Evolutionary conservation across 306 rosid genomes (phyloP).

Genomic region (Inga laurina): DNA sequence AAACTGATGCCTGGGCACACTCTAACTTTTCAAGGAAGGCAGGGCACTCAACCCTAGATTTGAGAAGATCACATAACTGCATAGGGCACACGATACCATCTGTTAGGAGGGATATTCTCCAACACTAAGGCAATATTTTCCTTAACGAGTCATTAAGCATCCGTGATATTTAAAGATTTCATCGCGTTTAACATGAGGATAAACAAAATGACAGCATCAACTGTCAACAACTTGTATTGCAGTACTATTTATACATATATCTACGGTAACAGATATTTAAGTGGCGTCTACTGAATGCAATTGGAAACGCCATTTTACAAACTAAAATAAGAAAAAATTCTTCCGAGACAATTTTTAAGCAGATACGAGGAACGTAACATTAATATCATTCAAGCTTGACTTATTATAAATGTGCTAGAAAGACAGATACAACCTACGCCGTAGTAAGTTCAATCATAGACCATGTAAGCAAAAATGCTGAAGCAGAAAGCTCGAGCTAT

Average conservation of each 20-base stretch:
- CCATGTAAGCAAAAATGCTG: not conserved
- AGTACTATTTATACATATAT: not conserved
- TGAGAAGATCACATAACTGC: conserved; percentile 88
- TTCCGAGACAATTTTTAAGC: not conserved
- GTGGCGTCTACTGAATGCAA: not conserved
- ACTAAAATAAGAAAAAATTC: not conserved
- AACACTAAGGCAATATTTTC: conserved; percentile 5
- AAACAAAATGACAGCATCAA: conserved; percentile 4
- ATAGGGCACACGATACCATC: conserved; percentile 15
- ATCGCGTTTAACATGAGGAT: not conserved
- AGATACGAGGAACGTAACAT: not conserved
- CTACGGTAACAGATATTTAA: not conserved
- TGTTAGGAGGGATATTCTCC: conserved; percentile 14
- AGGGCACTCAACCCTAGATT: conserved; percentile 77
- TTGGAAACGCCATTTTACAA: not conserved
- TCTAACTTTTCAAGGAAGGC: conserved; percentile 86
- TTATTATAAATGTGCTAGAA: not conserved
- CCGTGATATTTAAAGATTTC: not conserved
- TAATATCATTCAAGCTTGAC: not conserved
- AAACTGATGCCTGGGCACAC: conserved; percentile 65
- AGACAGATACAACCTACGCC: not conserved
- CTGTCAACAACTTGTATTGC: conserved; percentile 2
- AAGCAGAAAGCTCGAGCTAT: not conserved
- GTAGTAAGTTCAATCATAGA: not conserved
- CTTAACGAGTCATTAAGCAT: conserved; percentile 17